Evolutionary conservation across 352 stramenopile species (phyloP), one percentile per base, ranked within the genome.

Genomic region (Phytophthora fragariae): DNA sequence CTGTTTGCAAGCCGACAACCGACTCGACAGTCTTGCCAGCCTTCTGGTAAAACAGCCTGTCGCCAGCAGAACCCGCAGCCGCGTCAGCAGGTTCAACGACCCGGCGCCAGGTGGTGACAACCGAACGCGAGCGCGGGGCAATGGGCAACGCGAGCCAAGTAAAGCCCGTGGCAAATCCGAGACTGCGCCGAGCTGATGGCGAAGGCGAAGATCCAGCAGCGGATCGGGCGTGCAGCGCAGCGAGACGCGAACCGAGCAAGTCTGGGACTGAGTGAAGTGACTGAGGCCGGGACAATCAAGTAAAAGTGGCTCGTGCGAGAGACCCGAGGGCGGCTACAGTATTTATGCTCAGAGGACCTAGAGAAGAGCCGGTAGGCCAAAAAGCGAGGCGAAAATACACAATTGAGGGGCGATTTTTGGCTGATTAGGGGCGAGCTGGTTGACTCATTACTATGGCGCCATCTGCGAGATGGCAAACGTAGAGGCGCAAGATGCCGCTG

Each of bases 31-130:
- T 41, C 35, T 14, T 19, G 41, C 24, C 15, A 17, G 41, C 41
- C 41, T 77, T 71, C 66, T 75, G 55, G 24, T 21, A 72, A 77
- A 77, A 74, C 70, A 70, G 47, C 11, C 60, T 65, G 70, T 27
- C 19, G 27, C 55, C 53, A 37, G 57, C 49, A 31, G 68, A 75
- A 75, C 4, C 39, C 57, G 68, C 46, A 52, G 19, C 41, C 5
- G 8, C 14, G 70, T 73, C 70, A 73, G 65, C 64, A 70, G 64
- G 65, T 73, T 72, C 57, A 69, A 73, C 17, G 39, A 71, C 19
- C 27, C 17, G 41, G 41, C 29, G 44, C 53, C 67, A 70, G 17
- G 5, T 52, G 62, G 47, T 17, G 29, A 64, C 56, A 58, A 69
- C 37, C 33, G 21, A 55, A 39, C 52, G 52, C 52, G 47, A 50